phyloP scores from a whole-genome alignment of 2,329 filamentous ascomycete species.

The Capronia epimyces region DNA sequence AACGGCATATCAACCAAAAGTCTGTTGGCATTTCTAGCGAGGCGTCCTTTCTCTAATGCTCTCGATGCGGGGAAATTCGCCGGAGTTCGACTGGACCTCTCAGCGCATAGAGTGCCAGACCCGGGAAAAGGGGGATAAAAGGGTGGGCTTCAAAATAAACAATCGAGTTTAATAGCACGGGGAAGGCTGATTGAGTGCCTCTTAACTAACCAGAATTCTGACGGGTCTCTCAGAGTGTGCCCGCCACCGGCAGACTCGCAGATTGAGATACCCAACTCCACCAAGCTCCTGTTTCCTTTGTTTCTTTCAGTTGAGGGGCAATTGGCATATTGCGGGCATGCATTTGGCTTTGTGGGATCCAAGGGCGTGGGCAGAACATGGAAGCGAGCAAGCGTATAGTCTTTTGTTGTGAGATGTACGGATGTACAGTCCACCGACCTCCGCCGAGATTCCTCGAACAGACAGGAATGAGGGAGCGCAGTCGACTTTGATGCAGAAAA shows the following conservation, averaged over 20 bases:
- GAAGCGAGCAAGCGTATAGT: constrained; percentile 7
- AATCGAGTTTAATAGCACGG: constrained; percentile 15
- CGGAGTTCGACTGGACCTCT: constrained; percentile 11
- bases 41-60: constrained; percentile 15
- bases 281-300: constrained; percentile 17
- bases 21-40: constrained; percentile 23
- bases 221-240: constrained; percentile 2
- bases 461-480: not conserved
- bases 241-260: not conserved
- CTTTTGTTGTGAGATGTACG: constrained; percentile 11
- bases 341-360: constrained; percentile 12
- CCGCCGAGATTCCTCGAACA: not conserved
- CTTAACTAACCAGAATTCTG: constrained; percentile 3
- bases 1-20: constrained; percentile 20
- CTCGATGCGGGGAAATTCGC: constrained; percentile 12
- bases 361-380: constrained; percentile 5
- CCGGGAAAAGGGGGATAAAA: constrained; percentile 8
- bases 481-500: not conserved
- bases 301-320: constrained; percentile 8
- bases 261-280: not conserved
- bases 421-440: constrained; percentile 18
- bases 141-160: constrained; percentile 8
- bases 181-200: constrained; percentile 8
- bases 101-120: constrained; percentile 16
- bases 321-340: constrained; percentile 22